Percentiles rank a stretch among this genome's conserved stretches.
These are phyloP conservation scores for Aspergillus calidoustus DNA, from an alignment of 2,329 filamentous ascomycete species.

Conservation along the genomic window DNA sequence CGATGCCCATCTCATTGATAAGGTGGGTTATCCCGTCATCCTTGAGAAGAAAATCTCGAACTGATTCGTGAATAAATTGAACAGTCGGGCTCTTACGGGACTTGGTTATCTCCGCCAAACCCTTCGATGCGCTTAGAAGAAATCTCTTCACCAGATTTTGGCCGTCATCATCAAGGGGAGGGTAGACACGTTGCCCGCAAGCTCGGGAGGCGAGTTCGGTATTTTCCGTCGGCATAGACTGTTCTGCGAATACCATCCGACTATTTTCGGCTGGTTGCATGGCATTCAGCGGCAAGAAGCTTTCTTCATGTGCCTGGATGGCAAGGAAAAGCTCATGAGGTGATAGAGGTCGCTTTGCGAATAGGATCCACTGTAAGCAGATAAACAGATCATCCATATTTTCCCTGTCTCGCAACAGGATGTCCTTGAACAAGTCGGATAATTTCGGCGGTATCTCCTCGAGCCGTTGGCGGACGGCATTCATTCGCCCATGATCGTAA, in stretches of 20 bases:
- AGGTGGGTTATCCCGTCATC: conserved; percentile 37
- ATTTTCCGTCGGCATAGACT: too few relatives aligned
- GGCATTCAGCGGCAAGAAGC: too few relatives aligned
- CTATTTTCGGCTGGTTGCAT: too few relatives aligned
- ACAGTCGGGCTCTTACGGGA: conserved; percentile 25
- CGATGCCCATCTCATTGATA: too few relatives aligned
- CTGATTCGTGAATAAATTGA: conserved; percentile 45
- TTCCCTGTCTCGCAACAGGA: conserved; percentile 53
- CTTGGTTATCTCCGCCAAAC: conserved; percentile 35
- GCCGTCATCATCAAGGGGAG: too few relatives aligned
- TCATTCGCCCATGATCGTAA: conserved; percentile 29
- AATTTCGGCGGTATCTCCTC: conserved; percentile 49
- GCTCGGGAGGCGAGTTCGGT: too few relatives aligned
- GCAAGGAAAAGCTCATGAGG: conserved; percentile 38
- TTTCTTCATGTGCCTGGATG: too few relatives aligned
- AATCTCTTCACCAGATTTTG: too few relatives aligned
- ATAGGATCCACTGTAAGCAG: conserved; percentile 61
- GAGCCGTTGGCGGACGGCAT: conserved; percentile 40
- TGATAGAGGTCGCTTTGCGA: conserved; percentile 37
- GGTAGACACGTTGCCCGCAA: too few relatives aligned
- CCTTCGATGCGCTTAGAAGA: conserved; percentile 29
- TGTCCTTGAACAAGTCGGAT: conserved; percentile 55
- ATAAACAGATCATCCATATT: conserved; percentile 49
- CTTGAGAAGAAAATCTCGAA: conserved; percentile 37
- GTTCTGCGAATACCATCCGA: too few relatives aligned